phyloP scores from a whole-genome alignment of 352 stramenopile species.

The Pythium utonaiense region DNA sequence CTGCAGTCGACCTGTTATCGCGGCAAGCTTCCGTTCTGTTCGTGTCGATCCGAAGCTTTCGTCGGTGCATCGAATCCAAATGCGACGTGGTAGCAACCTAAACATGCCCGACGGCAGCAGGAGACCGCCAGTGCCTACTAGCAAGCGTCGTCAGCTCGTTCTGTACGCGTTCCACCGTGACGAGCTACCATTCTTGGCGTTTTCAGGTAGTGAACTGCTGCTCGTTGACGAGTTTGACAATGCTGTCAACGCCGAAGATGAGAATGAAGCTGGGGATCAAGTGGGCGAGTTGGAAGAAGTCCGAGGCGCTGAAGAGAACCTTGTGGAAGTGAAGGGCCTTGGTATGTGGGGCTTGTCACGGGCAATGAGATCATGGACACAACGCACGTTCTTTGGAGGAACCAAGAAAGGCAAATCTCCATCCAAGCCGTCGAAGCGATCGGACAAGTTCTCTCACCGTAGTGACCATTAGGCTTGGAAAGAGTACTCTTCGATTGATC shows the following conservation, averaged over 20 bases:
- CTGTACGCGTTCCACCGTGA: slow-evolving; percentile 66
- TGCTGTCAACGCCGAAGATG: neutral
- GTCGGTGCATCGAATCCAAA: slow-evolving; percentile 38
- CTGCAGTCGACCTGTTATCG: slow-evolving; percentile 36
- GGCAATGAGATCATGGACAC: slow-evolving; percentile 15
- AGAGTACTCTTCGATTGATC: too few relatives aligned
- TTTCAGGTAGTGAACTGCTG: slow-evolving; percentile 32
- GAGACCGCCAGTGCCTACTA: neutral
- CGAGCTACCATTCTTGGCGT: slow-evolving; percentile 56
- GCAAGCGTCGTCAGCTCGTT: slow-evolving; percentile 15
- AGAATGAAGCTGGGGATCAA: slow-evolving; percentile 5
- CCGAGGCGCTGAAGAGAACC: slow-evolving; percentile 22
- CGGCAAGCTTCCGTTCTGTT: slow-evolving; percentile 44
- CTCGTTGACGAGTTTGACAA: slow-evolving; percentile 27
- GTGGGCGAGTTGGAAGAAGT: slow-evolving; percentile 26
- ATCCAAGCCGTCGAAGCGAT: neutral
- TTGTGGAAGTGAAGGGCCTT: slow-evolving; percentile 53
- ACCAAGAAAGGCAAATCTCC: neutral
- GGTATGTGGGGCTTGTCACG: slow-evolving; percentile 36
- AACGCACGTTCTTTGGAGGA: slow-evolving; percentile 11
- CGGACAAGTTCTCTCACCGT: slow-evolving; percentile 14
- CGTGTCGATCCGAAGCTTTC: slow-evolving; percentile 33
- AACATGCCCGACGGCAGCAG: neutral
- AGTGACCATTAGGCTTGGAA: neutral
- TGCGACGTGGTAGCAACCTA: slow-evolving; percentile 14